These are phyloP conservation scores for Nakataea oryzae DNA, from an alignment of 2,329 filamentous ascomycete genomes.

Conservation along the genomic window DNA sequence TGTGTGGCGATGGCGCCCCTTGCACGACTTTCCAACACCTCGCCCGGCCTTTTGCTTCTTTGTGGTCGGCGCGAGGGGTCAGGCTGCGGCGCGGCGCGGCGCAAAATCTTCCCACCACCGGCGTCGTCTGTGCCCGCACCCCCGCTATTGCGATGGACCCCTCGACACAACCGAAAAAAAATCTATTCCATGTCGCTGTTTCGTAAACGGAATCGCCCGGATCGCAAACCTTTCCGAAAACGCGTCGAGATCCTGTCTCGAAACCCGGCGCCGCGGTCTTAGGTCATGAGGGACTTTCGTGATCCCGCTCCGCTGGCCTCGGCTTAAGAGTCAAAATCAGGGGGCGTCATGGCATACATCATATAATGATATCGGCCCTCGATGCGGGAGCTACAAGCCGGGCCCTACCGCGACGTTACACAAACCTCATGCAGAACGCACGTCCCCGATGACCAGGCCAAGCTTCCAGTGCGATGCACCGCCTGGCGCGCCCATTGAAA, in stretches of 20 bases:
- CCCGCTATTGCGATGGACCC: background rate
- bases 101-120: background rate
- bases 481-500: background rate
- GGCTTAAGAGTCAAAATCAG: background rate
- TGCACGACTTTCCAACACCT: background rate
- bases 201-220: background rate
- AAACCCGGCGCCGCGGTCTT: background rate
- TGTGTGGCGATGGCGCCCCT: background rate
- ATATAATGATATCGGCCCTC: background rate
- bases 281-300: background rate
- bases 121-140: background rate
- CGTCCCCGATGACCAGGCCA: slow-evolving; percentile 6
- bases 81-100: too few species aligned
- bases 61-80: background rate
- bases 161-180: background rate
- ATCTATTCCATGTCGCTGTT: background rate
- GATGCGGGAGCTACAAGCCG: background rate
- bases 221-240: background rate
- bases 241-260: background rate
- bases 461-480: background rate
- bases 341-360: background rate
- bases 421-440: slow-evolving; percentile 15
- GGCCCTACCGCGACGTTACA: slow-evolving; percentile 9
- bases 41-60: background rate
- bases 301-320: too few species aligned